Evolutionary conservation across 148 eudicot species (phyloP), one percentile per base, ranked within the genome.

Genomic region (Limonium bicolor): DNA sequence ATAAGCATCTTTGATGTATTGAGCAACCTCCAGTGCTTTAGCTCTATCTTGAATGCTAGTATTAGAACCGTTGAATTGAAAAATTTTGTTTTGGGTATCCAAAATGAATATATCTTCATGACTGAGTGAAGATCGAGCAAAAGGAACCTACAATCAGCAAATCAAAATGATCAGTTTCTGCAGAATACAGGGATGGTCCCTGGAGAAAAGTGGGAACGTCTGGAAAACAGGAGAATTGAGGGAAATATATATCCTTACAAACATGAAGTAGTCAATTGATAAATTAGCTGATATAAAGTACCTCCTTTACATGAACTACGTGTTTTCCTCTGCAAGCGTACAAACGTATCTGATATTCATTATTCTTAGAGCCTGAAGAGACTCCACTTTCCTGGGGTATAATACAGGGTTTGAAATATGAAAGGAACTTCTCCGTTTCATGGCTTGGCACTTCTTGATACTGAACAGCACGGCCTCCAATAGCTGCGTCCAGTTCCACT

Each of bases 31-130:
- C 40, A 92, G 61, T 37, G 99, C 88, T 69, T 92, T 92, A 60
- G 88, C 99, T 68, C 99, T 85, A 64, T 92, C 99, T 85, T 85
- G 99, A 67, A 85, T 92, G 37, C 70, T 70, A 55, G 99, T 78
- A 58, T 81, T 85, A 41, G 93, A 78, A 46, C 99, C 99, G 58
- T 78, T 85, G 54, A 92, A 92, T 65, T 84, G 99, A 49, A 74
- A 92, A 28, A 92, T 81, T 68, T 92, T 92, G 26, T 63, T 66
- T 55, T 69, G 67, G n/a, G 95, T 92, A 61, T 92, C 99, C 53
- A 92, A 69, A 48, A 92, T 65, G 58, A 85, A 92, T 51, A 92
- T 86, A 67, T 85, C 95, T 59, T 85, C 94, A 44, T 92, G 99
- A 73, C 68, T 85, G 58, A 92, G 85, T 14, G 95, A 75, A 15